These are phyloP conservation scores for Aureobasidium namibiae DNA, from an alignment of 2,329 filamentous ascomycete genomes.

Conservation along the genomic window DNA sequence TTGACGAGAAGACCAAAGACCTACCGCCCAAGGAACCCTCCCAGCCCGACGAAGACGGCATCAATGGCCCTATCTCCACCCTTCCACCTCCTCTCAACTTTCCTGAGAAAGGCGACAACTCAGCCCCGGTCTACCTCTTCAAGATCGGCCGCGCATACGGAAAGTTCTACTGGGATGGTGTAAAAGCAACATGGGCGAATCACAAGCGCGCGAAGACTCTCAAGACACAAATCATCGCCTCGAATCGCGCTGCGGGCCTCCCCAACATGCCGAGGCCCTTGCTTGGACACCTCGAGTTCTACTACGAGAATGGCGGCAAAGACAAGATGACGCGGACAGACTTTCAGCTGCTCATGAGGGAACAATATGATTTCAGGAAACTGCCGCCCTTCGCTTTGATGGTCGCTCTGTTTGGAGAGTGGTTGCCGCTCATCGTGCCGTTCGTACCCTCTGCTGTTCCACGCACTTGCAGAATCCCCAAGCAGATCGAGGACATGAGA, in stretches of 20 bases:
- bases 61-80: constrained; percentile 68
- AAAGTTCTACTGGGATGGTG: constrained; percentile 78
- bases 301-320: neutral
- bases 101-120: constrained; percentile 46
- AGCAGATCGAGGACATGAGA: constrained; percentile 57
- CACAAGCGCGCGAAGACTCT: constrained; percentile 32
- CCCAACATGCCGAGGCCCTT: neutral
- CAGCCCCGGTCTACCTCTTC: constrained; percentile 47
- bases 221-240: neutral
- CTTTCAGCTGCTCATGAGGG: constrained; percentile 62
- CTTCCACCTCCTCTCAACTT: constrained; percentile 61
- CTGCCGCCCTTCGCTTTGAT: constrained; percentile 71
- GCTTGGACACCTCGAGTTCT: constrained; percentile 1
- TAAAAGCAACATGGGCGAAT: constrained; percentile 67
- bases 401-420: constrained; percentile 72
- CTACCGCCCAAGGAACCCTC: neutral
- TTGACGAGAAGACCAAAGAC: neutral
- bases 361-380: constrained; percentile 63
- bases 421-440: constrained; percentile 72
- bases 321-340: constrained; percentile 51
- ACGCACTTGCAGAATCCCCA: constrained; percentile 72
- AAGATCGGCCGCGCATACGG: constrained; percentile 66
- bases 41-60: constrained; percentile 18
- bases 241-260: neutral
- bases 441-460: constrained; percentile 66